Conservation (phyloP, 139 green algal species). For the Micractinium sp. region DNA sequence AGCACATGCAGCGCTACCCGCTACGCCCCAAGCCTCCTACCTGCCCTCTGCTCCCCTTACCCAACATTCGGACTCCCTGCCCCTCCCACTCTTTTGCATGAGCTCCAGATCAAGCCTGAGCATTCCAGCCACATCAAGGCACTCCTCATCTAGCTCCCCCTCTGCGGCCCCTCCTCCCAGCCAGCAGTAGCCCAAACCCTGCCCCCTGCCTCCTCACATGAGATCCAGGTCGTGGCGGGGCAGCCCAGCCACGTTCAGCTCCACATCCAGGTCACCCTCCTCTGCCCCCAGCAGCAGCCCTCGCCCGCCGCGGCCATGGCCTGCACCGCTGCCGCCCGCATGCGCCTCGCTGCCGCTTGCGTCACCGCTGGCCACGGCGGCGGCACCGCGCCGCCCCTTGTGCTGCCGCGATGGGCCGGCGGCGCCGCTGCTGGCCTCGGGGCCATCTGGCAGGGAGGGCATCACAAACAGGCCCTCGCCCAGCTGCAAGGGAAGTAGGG, state of each 20-base stretch:
- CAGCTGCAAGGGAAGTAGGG: slow-evolving; percentile 1
- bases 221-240: slow-evolving; percentile 18
- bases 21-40: too few species aligned
- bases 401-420: neutral
- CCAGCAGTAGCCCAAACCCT: too few species aligned
- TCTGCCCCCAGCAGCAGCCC: slow-evolving; percentile 17
- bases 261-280: neutral
- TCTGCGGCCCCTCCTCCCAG: too few species aligned
- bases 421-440: neutral
- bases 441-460: slow-evolving; percentile 42
- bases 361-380: neutral
- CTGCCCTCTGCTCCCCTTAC: too few species aligned
- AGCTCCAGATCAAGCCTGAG: neutral
- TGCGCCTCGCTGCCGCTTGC: neutral
- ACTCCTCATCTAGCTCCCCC: too few species aligned
- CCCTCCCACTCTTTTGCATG: too few species aligned
- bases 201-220: neutral
- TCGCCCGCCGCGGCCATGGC: neutral
- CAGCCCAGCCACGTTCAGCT: slow-evolving; percentile 13
- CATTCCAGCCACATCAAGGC: too few species aligned
- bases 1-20: too few species aligned
- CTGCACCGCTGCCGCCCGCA: neutral
- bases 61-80: too few species aligned
- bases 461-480: slow-evolving; percentile 63
- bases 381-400: neutral